Percentiles rank a stretch among this genome's conserved stretches.
Evolutionary conservation across 179 eudicot species (phyloP).

Genomic region (Vitellaria paradoxa): DNA sequence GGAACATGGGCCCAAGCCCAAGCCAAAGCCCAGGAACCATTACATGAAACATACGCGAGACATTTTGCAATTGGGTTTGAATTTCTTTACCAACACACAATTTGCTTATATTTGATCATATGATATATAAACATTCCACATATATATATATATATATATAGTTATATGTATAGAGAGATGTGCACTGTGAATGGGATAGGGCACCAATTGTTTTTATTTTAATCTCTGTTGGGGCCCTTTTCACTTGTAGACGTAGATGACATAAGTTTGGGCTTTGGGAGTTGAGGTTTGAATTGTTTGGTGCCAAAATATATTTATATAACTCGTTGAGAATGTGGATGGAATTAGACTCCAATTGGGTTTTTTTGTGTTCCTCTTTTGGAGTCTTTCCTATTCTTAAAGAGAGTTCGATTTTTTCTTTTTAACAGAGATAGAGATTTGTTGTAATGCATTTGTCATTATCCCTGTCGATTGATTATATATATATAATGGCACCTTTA

Average conservation of each 20-base stretch:
- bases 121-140: neutral
- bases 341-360: constrained; percentile 2
- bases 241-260: neutral
- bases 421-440: too few relatives aligned
- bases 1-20: constrained; percentile 24
- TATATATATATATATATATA: constrained; percentile 3
- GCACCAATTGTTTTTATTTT: constrained; percentile 23
- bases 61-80: neutral
- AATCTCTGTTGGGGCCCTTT: constrained; percentile 5
- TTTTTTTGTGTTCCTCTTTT: constrained; percentile 5
- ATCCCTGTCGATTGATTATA: too few relatives aligned
- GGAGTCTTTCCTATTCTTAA: neutral
- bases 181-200: neutral
- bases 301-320: neutral
- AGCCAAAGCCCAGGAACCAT: neutral
- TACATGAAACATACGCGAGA: neutral
- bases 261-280: constrained; percentile 4
- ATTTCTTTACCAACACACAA: neutral
- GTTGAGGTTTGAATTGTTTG: neutral
- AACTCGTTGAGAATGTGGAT: too few relatives aligned
- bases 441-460: too few relatives aligned
- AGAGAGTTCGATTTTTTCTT: neutral
- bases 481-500: too few relatives aligned
- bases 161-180: neutral
- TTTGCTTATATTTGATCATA: neutral